Base-by-base conservation (phyloP, 331 rosid genomes). In the Prunus yedoensis region DNA sequence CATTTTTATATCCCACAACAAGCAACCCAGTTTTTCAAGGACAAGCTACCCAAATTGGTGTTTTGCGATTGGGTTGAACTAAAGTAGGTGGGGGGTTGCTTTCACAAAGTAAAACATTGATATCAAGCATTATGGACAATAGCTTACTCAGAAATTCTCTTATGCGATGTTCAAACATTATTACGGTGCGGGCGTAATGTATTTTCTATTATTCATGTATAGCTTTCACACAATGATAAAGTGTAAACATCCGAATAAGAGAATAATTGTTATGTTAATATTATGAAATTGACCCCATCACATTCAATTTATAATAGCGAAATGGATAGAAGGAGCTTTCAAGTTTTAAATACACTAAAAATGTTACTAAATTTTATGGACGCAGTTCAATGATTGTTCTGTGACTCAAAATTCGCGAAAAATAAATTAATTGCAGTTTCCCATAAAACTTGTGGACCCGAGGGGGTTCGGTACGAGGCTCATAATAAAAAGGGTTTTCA, bases 71-170 rank as follows among this genome's bases (percentile, higher is more conserved):
- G 54, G 64, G 63, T 60, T 67, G 41, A 45, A 56, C 8, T 8
- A 30, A 28, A 56, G 83, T 76, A 0, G 87, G 78, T 78, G 50
- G 51, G 65, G 35, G 16, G 87, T 74, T 81, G 21, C 79, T 82
- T 78, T 84, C 82, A 21, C 7, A 57, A 63, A 43, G 68, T 63
- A 75, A 27, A 65, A 27, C 50, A 46, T 71, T 41, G 38, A 64
- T 61, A 27, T 78, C 71, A 53, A 7, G 43, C 70, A 16, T 47
- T 43, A 3, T 10, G 63, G 30, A 57, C 30, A 10, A 10, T 10
- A 13, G 32, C 32, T 57, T 57, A 6, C 7, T 8, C 6, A 38
- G 8, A 38, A 38, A 38, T 6, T 38, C 2, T 38, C 9, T 23
- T 23, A 23, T n/a, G n/a, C n/a, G n/a, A n/a, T n/a, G n/a, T n/a